Conservation (phyloP, 306 rosid species). For the Coriaria nepalensis region DNA sequence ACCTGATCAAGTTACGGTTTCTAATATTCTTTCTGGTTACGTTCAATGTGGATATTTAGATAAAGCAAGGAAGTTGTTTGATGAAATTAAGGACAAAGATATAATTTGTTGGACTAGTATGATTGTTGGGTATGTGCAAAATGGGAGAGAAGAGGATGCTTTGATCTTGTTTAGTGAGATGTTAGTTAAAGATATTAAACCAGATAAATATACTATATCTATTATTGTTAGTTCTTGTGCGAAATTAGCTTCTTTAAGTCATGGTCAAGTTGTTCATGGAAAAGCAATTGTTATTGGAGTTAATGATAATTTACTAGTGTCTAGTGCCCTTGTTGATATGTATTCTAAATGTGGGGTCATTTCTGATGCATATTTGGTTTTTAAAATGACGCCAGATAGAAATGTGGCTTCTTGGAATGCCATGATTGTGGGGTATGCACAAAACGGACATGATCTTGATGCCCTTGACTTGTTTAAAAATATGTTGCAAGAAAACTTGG, state of each 20-base stretch:
- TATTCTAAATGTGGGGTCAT: constrained; percentile 24
- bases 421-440: constrained; percentile 23
- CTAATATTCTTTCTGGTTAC: constrained; percentile 15
- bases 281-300: constrained; percentile 19
- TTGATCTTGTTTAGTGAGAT: constrained; percentile 19
- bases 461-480: constrained; percentile 16
- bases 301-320: constrained; percentile 16
- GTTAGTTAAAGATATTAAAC: constrained; percentile 12
- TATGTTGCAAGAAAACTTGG: constrained; percentile 16
- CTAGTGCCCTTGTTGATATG: constrained; percentile 22
- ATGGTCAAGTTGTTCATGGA: constrained; percentile 24
- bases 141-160: constrained; percentile 25
- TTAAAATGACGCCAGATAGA: constrained; percentile 13
- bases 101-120: constrained; percentile 27
- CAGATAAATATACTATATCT: constrained; percentile 17
- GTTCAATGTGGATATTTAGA: constrained; percentile 14
- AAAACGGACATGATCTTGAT: constrained; percentile 18
- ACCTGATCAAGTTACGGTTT: constrained; percentile 21
- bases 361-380: constrained; percentile 17
- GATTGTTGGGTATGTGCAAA: constrained; percentile 17
- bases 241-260: constrained; percentile 15
- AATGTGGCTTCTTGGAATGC: constrained; percentile 27
- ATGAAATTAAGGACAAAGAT: constrained; percentile 16
- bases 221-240: constrained; percentile 22
- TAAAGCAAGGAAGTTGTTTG: constrained; percentile 16